These are phyloP conservation scores for Lasiosphaeria miniovina DNA, from an alignment of 495 filamentous ascomycete species.

Conservation along the genomic window DNA sequence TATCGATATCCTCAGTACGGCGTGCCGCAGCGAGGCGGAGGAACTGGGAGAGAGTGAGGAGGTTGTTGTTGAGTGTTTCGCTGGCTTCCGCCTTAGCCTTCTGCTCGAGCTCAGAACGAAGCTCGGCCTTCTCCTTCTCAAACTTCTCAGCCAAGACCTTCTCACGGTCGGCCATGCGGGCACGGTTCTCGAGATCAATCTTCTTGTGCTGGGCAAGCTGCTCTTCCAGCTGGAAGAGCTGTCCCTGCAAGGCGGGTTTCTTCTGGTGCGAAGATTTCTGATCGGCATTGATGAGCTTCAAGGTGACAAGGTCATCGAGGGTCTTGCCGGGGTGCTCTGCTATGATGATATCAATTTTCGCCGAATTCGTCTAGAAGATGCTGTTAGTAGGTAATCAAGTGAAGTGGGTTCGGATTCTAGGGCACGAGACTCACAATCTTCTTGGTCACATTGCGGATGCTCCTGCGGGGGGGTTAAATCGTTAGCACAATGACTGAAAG, in stretches of 20 bases:
- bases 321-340: constrained; percentile 70
- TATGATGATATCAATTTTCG: constrained; percentile 75
- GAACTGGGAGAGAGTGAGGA: constrained; percentile 74
- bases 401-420: background rate
- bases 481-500: constrained; percentile 12
- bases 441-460: constrained; percentile 80
- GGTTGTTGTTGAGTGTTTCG: constrained; percentile 49
- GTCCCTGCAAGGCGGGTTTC: constrained; percentile 80
- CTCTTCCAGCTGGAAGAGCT: constrained; percentile 73
- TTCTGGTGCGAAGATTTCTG: constrained; percentile 85
- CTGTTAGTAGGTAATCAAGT: constrained; percentile 21
- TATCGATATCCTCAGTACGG: constrained; percentile 61
- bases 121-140: constrained; percentile 64
- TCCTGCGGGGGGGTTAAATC: constrained; percentile 46
- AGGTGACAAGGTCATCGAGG: constrained; percentile 77
- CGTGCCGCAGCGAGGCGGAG: constrained; percentile 73
- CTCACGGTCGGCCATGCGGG: constrained; percentile 63
- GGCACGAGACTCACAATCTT: constrained; percentile 67
- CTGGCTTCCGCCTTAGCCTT: constrained; percentile 56
- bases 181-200: constrained; percentile 73
- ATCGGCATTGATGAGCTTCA: constrained; percentile 87
- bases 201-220: constrained; percentile 81
- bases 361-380: constrained; percentile 60
- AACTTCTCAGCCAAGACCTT: constrained; percentile 67
- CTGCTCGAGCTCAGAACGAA: constrained; percentile 50